Percentiles rank a stretch among this genome's conserved stretches.
phyloP scores from a whole-genome alignment of 202 grass and related monocot species.

The Cymbopogon flexuosus region DNA sequence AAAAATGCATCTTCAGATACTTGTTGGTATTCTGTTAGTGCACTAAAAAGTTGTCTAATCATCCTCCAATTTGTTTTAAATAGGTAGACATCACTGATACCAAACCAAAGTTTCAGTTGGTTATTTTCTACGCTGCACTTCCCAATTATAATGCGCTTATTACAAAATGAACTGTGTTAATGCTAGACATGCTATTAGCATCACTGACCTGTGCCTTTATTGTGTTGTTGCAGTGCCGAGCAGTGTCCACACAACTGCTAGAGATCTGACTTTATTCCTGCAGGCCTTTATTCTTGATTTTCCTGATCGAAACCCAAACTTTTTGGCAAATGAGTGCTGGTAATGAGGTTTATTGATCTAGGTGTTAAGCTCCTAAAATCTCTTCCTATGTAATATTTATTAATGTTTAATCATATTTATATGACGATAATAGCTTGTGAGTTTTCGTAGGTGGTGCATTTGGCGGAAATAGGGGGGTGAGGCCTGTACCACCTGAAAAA shows the following conservation, averaged over 20 bases:
- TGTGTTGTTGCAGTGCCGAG: conserved; percentile 15
- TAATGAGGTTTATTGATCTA: background rate
- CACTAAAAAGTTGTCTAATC: background rate
- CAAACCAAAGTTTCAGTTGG: background rate
- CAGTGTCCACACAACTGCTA: background rate
- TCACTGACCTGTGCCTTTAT: background rate
- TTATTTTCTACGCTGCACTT: background rate
- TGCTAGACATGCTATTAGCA: background rate
- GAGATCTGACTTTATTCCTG: background rate
- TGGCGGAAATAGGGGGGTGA: conserved; percentile 85
- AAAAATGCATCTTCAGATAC: too few relatives aligned
- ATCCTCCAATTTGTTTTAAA: background rate
- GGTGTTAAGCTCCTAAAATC: background rate
- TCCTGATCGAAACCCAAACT: background rate
- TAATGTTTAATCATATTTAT: background rate
- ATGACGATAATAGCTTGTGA: background rate
- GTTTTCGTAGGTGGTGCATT: conserved; percentile 70
- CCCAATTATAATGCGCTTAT: background rate
- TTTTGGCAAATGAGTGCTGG: conserved; percentile 44
- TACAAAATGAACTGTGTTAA: background rate
- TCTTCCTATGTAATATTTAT: background rate
- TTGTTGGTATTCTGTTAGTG: too few relatives aligned
- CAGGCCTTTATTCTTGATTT: background rate
- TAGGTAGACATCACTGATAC: background rate
- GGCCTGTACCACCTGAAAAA: conserved; percentile 95